A percentile compares a stretch with the other conserved stretches of the same genome.
Evolutionary conservation across 2,329 filamentous ascomycete species (phyloP).

Genomic region (Penicillium brevicompactum): DNA sequence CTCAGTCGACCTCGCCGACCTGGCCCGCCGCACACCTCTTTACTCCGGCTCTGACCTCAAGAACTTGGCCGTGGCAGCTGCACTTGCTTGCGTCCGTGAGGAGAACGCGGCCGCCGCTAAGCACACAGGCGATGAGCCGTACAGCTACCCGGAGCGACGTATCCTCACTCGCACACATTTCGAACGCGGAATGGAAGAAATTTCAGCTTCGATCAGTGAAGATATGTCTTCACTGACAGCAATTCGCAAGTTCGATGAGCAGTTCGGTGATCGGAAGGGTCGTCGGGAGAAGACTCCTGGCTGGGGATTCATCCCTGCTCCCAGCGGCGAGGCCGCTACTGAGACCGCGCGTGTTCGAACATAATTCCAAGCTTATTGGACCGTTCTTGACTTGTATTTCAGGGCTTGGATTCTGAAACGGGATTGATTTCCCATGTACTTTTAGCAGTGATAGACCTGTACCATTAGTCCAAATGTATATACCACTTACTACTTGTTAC

Average conservation of each 20-base stretch:
- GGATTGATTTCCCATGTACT: constrained; percentile 23
- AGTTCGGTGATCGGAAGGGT: constrained; percentile 80
- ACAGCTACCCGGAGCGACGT: constrained; percentile 69
- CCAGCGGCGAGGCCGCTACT: constrained; percentile 31
- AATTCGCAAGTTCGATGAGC: constrained; percentile 93
- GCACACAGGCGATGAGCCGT: constrained; percentile 43
- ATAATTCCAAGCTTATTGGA: constrained; percentile 18
- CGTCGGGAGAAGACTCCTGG: constrained; percentile 61
- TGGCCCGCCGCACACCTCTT: constrained; percentile 49
- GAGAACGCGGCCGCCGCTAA: constrained; percentile 45
- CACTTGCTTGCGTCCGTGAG: constrained; percentile 51
- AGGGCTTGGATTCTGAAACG: background rate
- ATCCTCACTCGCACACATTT: constrained; percentile 73
- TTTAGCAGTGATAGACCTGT: constrained; percentile 38
- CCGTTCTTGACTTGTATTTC: constrained; percentile 5
- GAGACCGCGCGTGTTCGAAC: constrained; percentile 47
- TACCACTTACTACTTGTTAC: constrained; percentile 7
- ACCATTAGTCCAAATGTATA: constrained; percentile 29
- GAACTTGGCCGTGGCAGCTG: constrained; percentile 54
- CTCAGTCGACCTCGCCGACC: constrained; percentile 44
- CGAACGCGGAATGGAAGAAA: constrained; percentile 80
- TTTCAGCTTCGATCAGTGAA: constrained; percentile 88
- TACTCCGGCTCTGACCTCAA: constrained; percentile 58
- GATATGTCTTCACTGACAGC: constrained; percentile 85
- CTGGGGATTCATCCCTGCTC: constrained; percentile 53